A percentile compares a stretch with the other conserved stretches of the same genome.
Conservation (phyloP, 164 flowering plant genomes). For the Chloranthus sessilifolius region DNA sequence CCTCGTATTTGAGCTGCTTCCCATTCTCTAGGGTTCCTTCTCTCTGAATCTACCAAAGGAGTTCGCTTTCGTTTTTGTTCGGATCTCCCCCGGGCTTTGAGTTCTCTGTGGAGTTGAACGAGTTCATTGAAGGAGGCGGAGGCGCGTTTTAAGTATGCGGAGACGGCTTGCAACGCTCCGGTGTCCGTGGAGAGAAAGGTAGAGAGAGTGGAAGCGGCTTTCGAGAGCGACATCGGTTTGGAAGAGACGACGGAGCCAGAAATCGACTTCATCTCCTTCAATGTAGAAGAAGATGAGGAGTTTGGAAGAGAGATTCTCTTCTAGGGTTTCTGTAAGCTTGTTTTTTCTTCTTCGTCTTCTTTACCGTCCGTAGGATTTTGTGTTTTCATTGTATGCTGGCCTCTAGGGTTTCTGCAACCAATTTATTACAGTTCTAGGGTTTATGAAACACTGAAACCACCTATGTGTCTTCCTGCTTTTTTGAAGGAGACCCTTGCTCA, state of each 20-base stretch:
- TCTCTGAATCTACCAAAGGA: background rate
- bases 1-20: too few species aligned
- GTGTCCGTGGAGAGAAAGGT: background rate
- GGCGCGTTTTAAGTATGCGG: slow-evolving; percentile 6
- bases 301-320: too few species aligned
- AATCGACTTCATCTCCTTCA: slow-evolving; percentile 5
- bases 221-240: background rate
- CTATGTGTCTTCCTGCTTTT: too few species aligned
- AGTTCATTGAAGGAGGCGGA: slow-evolving; percentile 3
- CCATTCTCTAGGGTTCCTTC: background rate
- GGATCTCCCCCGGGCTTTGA: background rate
- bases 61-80: background rate
- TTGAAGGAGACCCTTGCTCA: too few species aligned
- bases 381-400: too few species aligned
- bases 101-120: slow-evolving; percentile 2
- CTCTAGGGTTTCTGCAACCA: too few species aligned
- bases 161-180: slow-evolving; percentile 2
- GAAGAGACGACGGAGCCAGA: background rate
- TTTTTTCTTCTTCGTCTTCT: too few species aligned
- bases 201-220: background rate
- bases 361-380: too few species aligned
- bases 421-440: too few species aligned
- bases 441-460: too few species aligned
- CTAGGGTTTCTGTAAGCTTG: too few species aligned
- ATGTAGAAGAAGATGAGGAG: too few species aligned